A percentile compares a stretch with the other conserved stretches of the same genome.
Conservation (phyloP, 2,329 filamentous ascomycete genomes). For the Epicoccum nigrum region DNA sequence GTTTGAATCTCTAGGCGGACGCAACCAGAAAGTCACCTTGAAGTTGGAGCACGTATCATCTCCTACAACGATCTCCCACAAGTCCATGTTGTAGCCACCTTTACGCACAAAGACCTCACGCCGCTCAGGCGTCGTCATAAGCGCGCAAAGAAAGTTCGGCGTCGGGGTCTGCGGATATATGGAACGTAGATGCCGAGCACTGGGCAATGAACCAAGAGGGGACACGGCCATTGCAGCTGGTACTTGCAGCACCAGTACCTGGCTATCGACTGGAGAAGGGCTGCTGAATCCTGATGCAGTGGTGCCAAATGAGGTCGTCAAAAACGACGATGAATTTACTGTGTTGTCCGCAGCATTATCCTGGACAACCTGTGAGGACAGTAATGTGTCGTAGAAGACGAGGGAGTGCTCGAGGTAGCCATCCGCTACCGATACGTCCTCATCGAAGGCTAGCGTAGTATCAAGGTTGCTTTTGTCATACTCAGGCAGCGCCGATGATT, state of each 20-base stretch:
- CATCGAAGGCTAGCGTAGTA: conserved; percentile 28
- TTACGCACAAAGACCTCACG: conserved; percentile 72
- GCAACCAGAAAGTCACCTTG: conserved; percentile 82
- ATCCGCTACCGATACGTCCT: conserved; percentile 22
- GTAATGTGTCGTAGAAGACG: conserved; percentile 68
- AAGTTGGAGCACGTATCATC: conserved; percentile 86
- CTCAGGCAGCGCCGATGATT: conserved; percentile 13
- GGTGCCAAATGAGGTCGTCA: conserved; percentile 47
- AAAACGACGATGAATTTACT: conserved; percentile 40
- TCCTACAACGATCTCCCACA: conserved; percentile 61
- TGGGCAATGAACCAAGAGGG: conserved; percentile 73
- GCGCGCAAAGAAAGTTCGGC: conserved; percentile 78
- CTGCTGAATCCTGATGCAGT: conserved; percentile 32
- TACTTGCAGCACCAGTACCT: conserved; percentile 19
- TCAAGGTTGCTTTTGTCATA: conserved; percentile 34
- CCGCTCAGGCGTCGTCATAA: conserved; percentile 73
- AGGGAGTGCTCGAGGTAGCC: conserved; percentile 80
- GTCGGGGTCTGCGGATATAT: conserved; percentile 82
- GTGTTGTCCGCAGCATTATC: conserved; percentile 36
- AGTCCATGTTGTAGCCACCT: conserved; percentile 58
- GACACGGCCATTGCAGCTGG: conserved; percentile 54
- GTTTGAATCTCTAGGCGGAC: conserved; percentile 37
- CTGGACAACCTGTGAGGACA: conserved; percentile 62
- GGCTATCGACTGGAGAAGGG: conserved; percentile 24
- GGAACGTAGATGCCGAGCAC: conserved; percentile 66